Evolutionary conservation across 164 flowering plant species (phyloP).

Genomic region (Stephania yunnanensis): DNA sequence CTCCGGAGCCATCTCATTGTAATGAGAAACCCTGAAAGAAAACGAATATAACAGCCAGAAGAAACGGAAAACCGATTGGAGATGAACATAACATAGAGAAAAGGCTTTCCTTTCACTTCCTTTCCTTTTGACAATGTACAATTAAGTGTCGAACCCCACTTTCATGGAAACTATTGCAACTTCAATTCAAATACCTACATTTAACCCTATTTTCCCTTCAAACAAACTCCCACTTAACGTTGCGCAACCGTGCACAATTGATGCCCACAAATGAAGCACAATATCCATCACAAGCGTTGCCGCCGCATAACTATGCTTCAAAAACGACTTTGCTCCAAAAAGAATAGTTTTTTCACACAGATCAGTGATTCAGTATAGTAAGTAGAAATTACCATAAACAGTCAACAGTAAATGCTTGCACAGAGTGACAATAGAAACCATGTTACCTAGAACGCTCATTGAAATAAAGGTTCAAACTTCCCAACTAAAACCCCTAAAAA

Average conservation of each 20-base stretch:
- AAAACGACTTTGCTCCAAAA: neutral
- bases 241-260: neutral
- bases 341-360: neutral
- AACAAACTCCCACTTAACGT: neutral
- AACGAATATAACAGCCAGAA: neutral
- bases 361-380: neutral
- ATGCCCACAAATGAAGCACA: neutral
- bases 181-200: neutral
- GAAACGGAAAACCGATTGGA: neutral
- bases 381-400: neutral
- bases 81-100: neutral
- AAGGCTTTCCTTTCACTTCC: neutral
- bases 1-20: constrained; percentile 86
- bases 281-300: neutral
- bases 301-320: neutral
- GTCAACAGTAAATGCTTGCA: neutral
- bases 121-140: neutral
- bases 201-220: neutral
- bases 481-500: neutral
- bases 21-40: constrained; percentile 58
- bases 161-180: neutral
- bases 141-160: neutral
- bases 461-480: neutral
- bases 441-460: neutral
- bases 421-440: constrained; percentile 1